A percentile compares a stretch with the other conserved stretches of the same genome.
These are phyloP conservation scores for Candida tetrigidarum DNA, from an alignment of 1,139 yeast genomes.

Conservation along the genomic window DNA sequence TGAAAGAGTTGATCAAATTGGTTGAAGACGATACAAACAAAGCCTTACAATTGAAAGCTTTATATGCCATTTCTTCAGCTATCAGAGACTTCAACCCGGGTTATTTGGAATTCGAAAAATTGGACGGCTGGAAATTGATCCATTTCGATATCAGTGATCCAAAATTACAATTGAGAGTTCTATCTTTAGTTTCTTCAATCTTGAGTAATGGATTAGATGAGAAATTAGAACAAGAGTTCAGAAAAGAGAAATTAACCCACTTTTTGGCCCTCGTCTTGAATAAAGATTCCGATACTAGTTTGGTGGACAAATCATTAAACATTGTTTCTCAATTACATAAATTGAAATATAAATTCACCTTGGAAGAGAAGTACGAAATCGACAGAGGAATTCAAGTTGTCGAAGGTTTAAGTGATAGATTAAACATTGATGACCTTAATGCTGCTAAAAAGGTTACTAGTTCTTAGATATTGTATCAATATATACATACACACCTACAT, in stretches of 20 bases:
- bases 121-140: conserved; percentile 65
- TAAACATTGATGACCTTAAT: conserved; percentile 56
- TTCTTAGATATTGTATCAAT: conserved; percentile 6
- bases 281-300: conserved; percentile 49
- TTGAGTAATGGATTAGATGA: conserved; percentile 54
- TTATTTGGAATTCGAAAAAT: conserved; percentile 55
- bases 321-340: conserved; percentile 53
- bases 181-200: conserved; percentile 62
- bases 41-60: conserved; percentile 59
- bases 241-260: conserved; percentile 42
- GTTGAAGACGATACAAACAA: conserved; percentile 28
- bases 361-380: conserved; percentile 48
- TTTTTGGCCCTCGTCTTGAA: conserved; percentile 41
- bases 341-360: conserved; percentile 49
- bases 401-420: conserved; percentile 46
- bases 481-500: too few species aligned
- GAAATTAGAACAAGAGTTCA: conserved; percentile 43
- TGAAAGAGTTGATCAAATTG: conserved; percentile 47
- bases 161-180: conserved; percentile 55
- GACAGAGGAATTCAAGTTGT: conserved; percentile 45
- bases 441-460: conserved; percentile 48
- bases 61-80: conserved; percentile 77
- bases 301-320: conserved; percentile 65
- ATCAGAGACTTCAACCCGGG: conserved; percentile 72
- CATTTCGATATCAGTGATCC: conserved; percentile 22